Evolutionary conservation across 331 rosid genomes (phyloP).

Genomic region (Malus hybrid): DNA sequence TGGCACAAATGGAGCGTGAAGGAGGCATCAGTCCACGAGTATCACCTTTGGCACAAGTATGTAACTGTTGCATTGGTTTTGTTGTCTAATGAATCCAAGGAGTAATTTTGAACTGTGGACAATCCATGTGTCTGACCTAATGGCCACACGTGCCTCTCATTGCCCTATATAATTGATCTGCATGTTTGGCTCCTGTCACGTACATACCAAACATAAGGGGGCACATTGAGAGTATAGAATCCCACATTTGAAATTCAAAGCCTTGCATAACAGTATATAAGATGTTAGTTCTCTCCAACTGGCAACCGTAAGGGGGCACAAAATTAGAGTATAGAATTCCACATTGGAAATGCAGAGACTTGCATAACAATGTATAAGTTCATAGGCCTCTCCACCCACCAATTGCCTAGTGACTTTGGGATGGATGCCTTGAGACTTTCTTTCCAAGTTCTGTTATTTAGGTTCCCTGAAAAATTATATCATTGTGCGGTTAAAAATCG

Average conservation of each 20-base stretch:
- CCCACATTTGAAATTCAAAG: not conserved
- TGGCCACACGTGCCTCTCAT: not conserved
- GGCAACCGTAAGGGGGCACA: not conserved
- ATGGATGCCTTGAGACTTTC: not conserved
- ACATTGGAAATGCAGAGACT: not conserved
- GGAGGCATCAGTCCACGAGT: slow-evolving; percentile 95
- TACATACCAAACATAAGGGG: not conserved
- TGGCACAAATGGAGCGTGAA: slow-evolving; percentile 98
- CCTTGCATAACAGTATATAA: not conserved
- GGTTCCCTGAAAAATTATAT: not conserved
- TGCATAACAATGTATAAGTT: not conserved
- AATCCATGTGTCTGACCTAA: too few species aligned
- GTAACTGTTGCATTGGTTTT: slow-evolving; percentile 6
- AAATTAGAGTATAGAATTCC: not conserved
- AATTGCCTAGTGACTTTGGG: not conserved
- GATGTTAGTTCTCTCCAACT: not conserved
- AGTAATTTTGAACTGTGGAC: too few species aligned
- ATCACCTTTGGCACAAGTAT: slow-evolving; percentile 93
- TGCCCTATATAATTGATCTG: not conserved
- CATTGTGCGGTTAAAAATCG: not conserved
- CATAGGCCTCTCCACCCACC: not conserved
- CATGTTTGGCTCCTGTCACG: not conserved
- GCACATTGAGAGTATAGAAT: not conserved
- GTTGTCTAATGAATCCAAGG: too few species aligned
- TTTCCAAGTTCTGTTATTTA: not conserved